Percentiles rank a stretch among this genome's conserved stretches.
Conservation (phyloP, 73 alveolate species). For the Symbiodinium pilosum region DNA sequence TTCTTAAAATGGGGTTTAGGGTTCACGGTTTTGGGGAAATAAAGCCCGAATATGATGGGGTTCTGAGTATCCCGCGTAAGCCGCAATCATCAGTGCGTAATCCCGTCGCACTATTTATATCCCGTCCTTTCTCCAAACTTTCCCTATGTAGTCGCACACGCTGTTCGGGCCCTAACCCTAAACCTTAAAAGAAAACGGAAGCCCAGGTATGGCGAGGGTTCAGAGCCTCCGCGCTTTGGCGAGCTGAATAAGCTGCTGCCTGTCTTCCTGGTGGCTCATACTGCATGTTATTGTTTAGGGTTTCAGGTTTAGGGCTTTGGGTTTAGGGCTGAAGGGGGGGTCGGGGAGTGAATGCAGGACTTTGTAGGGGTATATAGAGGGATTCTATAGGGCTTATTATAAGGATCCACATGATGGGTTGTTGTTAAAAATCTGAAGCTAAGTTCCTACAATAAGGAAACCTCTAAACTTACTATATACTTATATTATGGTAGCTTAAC, state of each 20-base stretch:
- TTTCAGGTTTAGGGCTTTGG: background rate
- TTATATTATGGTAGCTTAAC: too few relatives aligned
- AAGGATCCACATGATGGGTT: too few relatives aligned
- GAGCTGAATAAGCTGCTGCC: slow-evolving; percentile 84
- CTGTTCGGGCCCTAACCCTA: background rate
- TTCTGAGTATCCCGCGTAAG: too few relatives aligned
- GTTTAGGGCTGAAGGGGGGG: background rate
- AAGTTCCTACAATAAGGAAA: too few relatives aligned
- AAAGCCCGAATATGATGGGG: too few relatives aligned
- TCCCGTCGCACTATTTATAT: too few relatives aligned
- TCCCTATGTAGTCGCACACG: background rate
- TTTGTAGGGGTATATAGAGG: background rate
- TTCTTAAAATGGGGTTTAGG: background rate
- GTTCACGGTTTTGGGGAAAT: background rate
- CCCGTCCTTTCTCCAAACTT: too few relatives aligned
- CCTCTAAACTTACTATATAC: too few relatives aligned
- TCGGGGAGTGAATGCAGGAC: background rate
- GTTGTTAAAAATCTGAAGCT: too few relatives aligned
- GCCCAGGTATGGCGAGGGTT: slow-evolving; percentile 16
- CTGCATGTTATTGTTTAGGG: background rate
- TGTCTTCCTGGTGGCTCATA: background rate
- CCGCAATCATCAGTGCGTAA: too few relatives aligned
- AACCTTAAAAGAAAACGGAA: background rate
- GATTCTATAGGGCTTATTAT: too few relatives aligned
- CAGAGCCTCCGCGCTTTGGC: slow-evolving; percentile 54